Percentiles rank a stretch among this genome's conserved stretches.
phyloP scores from a whole-genome alignment of 495 filamentous ascomycete genomes.

The Clohesyomyces aquaticus region DNA sequence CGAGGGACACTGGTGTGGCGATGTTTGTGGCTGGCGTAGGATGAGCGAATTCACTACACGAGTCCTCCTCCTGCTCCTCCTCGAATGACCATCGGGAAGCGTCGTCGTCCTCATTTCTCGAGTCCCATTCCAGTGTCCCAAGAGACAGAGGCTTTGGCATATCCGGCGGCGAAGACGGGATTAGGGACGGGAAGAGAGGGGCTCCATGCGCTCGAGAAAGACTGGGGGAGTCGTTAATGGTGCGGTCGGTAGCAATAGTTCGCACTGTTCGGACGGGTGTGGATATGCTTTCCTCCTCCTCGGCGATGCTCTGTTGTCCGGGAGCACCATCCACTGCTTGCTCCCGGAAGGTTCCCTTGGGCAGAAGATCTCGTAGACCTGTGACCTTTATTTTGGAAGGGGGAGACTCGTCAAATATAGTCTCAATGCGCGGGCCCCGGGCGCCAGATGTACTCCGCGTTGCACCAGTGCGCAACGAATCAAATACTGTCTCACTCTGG shows the following conservation, averaged over 20 bases:
- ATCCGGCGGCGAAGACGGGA: constrained; percentile 38
- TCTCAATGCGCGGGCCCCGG: constrained; percentile 70
- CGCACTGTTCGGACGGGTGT: constrained; percentile 56
- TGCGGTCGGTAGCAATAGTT: constrained; percentile 33
- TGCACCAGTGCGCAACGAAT: constrained; percentile 82
- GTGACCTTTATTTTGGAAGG: constrained; percentile 62
- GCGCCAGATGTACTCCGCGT: constrained; percentile 62
- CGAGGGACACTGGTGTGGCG: constrained; percentile 35
- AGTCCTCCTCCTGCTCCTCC: constrained; percentile 34
- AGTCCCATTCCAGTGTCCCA: constrained; percentile 39
- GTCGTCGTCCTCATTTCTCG: constrained; percentile 36
- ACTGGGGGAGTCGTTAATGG: constrained; percentile 32
- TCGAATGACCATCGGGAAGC: constrained; percentile 44
- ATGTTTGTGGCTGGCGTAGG: constrained; percentile 25
- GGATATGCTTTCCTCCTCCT: constrained; percentile 65
- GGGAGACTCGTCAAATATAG: constrained; percentile 81
- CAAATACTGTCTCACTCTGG: constrained; percentile 87
- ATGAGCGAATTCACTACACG: constrained; percentile 26
- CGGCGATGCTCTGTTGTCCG: constrained; percentile 59
- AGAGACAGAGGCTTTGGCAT: constrained; percentile 37
- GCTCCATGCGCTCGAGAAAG: constrained; percentile 20
- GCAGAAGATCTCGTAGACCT: constrained; percentile 58
- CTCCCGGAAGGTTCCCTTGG: constrained; percentile 52
- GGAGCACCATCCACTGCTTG: constrained; percentile 38
- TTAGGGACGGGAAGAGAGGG: constrained; percentile 33